Evolutionary conservation across 805 yeast species (phyloP).

Genomic region (Zygosaccharomyces gambellarensis): DNA sequence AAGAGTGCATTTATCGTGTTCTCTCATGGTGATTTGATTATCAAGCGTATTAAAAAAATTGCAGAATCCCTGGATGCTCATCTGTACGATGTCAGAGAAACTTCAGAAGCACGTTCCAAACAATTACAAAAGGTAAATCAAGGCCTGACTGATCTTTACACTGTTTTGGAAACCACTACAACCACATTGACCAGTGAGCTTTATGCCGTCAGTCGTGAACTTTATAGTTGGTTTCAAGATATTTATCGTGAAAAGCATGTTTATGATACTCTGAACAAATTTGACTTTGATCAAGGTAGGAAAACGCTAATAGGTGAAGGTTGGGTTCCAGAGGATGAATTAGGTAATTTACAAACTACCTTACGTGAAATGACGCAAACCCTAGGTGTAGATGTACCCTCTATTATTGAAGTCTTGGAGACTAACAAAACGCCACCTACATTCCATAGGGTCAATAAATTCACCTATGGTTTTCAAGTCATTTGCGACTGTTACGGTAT

Average conservation of each 20-base stretch:
- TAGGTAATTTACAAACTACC: constrained; percentile 41
- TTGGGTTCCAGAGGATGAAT: constrained; percentile 62
- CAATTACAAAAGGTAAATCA: constrained; percentile 38
- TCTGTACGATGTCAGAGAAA: constrained; percentile 51
- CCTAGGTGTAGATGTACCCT: constrained; percentile 35
- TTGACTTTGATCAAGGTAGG: constrained; percentile 63
- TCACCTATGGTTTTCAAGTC: constrained; percentile 63
- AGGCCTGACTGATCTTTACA: constrained; percentile 44
- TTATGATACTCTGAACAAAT: constrained; percentile 55
- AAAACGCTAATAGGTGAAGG: constrained; percentile 68
- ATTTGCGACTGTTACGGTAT: constrained; percentile 76
- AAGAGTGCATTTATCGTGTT: constrained; percentile 64
- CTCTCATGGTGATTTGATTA: constrained; percentile 61
- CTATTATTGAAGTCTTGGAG: constrained; percentile 53
- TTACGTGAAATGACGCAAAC: constrained; percentile 38
- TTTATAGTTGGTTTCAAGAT: constrained; percentile 53
- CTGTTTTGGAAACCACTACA: constrained; percentile 46
- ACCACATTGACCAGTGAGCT: constrained; percentile 59
- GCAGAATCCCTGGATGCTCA: constrained; percentile 65
- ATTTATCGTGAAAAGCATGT: constrained; percentile 54
- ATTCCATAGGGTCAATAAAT: constrained; percentile 62
- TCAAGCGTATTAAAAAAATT: constrained; percentile 57
- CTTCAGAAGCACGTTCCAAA: constrained; percentile 35
- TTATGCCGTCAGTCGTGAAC: constrained; percentile 57
- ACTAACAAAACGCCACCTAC: constrained; percentile 71